Evolutionary conservation across 495 filamentous ascomycete genomes (phyloP), one percentile per base, ranked within the genome.

Genomic region (Penicillium cinerascens): DNA sequence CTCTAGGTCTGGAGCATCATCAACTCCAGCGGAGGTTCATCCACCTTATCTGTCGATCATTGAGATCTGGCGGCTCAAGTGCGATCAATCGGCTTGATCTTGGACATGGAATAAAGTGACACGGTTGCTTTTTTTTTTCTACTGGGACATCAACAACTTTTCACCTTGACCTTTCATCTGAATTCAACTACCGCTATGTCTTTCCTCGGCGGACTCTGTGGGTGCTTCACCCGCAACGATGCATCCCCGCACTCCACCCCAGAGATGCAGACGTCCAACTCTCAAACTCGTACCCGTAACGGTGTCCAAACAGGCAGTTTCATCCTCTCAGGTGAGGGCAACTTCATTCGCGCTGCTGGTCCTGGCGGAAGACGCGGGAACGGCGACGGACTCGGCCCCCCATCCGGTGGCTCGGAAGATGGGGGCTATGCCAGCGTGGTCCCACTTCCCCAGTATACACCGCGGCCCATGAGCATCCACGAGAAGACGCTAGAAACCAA

Each of bases 241-340:
- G 57, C 53, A 18, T 6, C 36, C 42, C 40, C 63, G 20, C 50
- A 36, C 18, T 13, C 45, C 27, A 41, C 58, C 21, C 56, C 53
- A 22, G 47, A 56, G 42, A 64, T 58, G 61, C 60, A 61, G 51
- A 40, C 23, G 4, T 13, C 43, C 48, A 54, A 20, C n/a, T 42
- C 42, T 15, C 45, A 55, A 26, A 48, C 17, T 18, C 22, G 13
- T 6, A 40, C 41, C 20, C 52, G 48, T 42, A 48, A 79, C 51
- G 76, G 81, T 16, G 82, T 91, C 55, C 79, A 82, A 68, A 68
- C 75, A 55, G 63, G 58, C 23, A 49, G 26, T 40, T 59, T 60
- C 47, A 60, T 27, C 33, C 56, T 61, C 56, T 57, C 57, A 4
- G 35, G 35, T 35, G 41, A 56, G 11, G 63, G 63, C 11, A 49